phyloP scores from a whole-genome alignment of 192 early-diverging fungal genomes.

The Dissophora globulifera region DNA sequence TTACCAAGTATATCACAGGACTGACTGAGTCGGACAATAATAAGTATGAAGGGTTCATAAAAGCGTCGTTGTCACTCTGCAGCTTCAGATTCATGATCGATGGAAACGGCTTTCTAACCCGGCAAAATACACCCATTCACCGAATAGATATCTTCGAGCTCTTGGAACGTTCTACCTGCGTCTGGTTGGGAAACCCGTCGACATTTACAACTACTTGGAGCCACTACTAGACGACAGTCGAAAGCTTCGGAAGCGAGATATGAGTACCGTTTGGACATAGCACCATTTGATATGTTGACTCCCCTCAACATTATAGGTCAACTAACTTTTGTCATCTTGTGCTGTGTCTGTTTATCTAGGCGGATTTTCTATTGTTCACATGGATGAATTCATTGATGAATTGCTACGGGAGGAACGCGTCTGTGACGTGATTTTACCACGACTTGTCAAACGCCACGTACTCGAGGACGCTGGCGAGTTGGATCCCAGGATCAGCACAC shows the following conservation, averaged over 20 bases:
- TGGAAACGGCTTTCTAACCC: neutral
- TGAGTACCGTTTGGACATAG: slow-evolving; percentile 52
- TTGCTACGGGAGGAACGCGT: slow-evolving; percentile 82
- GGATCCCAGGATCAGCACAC: slow-evolving; percentile 78
- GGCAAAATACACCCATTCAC: neutral
- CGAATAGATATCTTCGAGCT: slow-evolving; percentile 79
- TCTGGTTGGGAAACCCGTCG: slow-evolving; percentile 77
- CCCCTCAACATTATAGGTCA: neutral
- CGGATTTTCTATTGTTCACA: slow-evolving; percentile 63
- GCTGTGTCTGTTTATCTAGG: neutral
- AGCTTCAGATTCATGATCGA: neutral
- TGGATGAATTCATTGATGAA: slow-evolving; percentile 94
- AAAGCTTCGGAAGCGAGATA: slow-evolving; percentile 76
- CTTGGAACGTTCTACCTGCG: slow-evolving; percentile 91
- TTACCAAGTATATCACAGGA: slow-evolving; percentile 79
- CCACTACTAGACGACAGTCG: slow-evolving; percentile 86
- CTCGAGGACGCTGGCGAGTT: slow-evolving; percentile 89
- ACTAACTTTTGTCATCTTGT: neutral
- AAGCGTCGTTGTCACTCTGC: neutral
- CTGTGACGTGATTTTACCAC: slow-evolving; percentile 91
- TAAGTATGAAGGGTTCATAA: slow-evolving; percentile 17
- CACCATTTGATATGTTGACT: neutral
- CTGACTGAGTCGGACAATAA: slow-evolving; percentile 44
- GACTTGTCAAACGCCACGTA: slow-evolving; percentile 78
- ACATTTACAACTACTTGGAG: slow-evolving; percentile 89